A percentile compares a stretch with the other conserved stretches of the same genome.
Conservation (phyloP, 805 yeast genomes). For the Suhomyces pyralidae region DNA sequence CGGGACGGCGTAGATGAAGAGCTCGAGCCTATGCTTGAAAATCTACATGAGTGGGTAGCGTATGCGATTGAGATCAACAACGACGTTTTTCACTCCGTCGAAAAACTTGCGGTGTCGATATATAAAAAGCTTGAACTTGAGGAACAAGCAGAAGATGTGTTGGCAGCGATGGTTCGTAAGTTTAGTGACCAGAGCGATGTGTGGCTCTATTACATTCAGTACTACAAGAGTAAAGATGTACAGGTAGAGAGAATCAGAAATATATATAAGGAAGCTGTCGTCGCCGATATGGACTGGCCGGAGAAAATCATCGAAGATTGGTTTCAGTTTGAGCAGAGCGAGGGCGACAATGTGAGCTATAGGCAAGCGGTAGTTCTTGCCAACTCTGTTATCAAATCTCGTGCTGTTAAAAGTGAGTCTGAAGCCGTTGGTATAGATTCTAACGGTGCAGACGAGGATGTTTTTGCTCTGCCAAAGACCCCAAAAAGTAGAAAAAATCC, state of each 20-base stretch:
- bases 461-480: background rate
- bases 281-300: constrained; percentile 45
- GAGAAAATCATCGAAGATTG: constrained; percentile 48
- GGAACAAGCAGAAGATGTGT: constrained; percentile 23
- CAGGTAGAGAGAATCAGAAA: constrained; percentile 21
- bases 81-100: constrained; percentile 44
- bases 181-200: constrained; percentile 38
- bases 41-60: constrained; percentile 17
- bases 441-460: background rate
- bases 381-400: background rate
- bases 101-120: constrained; percentile 36
- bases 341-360: constrained; percentile 26
- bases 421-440: background rate
- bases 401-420: background rate
- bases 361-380: constrained; percentile 14
- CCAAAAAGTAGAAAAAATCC: background rate
- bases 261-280: constrained; percentile 32
- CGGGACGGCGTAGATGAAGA: constrained; percentile 14
- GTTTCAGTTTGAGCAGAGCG: constrained; percentile 31
- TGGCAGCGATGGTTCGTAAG: constrained; percentile 20
- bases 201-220: constrained; percentile 46
- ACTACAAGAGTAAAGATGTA: constrained; percentile 27
- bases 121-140: constrained; percentile 20
- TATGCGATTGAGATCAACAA: constrained; percentile 10
- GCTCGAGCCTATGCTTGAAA: constrained; percentile 16